These are phyloP conservation scores for Coemansia sp. DNA, from an alignment of 192 early-diverging fungal species.

Conservation along the genomic window DNA sequence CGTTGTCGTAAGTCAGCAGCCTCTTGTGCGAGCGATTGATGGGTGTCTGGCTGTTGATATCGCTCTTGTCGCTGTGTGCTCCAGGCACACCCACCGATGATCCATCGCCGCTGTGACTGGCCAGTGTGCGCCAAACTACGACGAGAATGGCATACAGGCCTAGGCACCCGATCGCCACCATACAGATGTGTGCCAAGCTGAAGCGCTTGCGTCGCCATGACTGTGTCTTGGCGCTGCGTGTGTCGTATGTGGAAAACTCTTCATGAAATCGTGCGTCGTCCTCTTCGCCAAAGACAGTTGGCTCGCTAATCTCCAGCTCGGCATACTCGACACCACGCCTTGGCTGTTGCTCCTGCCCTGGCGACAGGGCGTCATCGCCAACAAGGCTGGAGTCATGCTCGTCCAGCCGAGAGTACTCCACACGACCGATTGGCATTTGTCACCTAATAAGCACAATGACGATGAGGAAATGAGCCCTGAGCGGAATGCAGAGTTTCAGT, in stretches of 20 bases:
- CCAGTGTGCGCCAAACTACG: constrained; percentile 23
- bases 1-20: constrained; percentile 48
- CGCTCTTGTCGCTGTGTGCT: constrained; percentile 8
- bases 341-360: not conserved
- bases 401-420: constrained; percentile 9
- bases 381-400: constrained; percentile 1
- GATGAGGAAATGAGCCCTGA: not conserved
- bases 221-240: constrained; percentile 25
- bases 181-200: constrained; percentile 30
- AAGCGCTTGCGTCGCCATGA: constrained; percentile 48
- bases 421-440: constrained; percentile 1
- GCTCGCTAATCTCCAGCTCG: constrained; percentile 39
- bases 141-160: constrained; percentile 27
- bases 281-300: constrained; percentile 33
- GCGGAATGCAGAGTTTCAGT: not conserved
- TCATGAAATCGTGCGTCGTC: constrained; percentile 47
- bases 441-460: not conserved
- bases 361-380: not conserved
- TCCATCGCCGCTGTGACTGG: not conserved
- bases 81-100: not conserved
- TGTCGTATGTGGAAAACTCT: constrained; percentile 45
- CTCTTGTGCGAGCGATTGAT: constrained; percentile 36
- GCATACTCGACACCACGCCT: constrained; percentile 27
- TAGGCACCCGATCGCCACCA: constrained; percentile 36
- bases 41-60: constrained; percentile 6